These are phyloP conservation scores for Penicillium soppii DNA, from an alignment of 495 filamentous ascomycete genomes.

Conservation along the genomic window DNA sequence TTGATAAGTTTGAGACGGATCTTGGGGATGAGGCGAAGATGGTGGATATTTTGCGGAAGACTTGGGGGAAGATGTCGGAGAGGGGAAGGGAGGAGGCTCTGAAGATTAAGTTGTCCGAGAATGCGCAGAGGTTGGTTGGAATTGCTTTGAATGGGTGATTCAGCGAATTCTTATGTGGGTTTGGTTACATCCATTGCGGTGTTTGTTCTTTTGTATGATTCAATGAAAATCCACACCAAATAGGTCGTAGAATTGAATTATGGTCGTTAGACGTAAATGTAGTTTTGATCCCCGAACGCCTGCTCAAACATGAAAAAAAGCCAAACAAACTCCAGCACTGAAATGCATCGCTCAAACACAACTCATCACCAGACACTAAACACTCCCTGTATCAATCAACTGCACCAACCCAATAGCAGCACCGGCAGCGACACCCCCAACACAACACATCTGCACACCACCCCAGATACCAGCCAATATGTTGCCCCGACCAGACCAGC, in stretches of 20 bases:
- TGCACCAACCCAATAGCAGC: slow-evolving; percentile 63
- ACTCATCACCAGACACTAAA: background rate
- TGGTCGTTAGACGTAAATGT: background rate
- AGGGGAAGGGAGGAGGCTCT: slow-evolving; percentile 66
- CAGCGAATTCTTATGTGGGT: no score
- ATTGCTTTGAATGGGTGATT: slow-evolving; percentile 9
- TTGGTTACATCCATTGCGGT: no score
- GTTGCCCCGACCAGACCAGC: slow-evolving; percentile 38
- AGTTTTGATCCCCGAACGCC: background rate
- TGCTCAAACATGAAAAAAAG: no score
- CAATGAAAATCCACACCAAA: background rate
- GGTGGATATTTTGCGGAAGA: slow-evolving; percentile 71
- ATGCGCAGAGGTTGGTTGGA: slow-evolving; percentile 55
- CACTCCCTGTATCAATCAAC: slow-evolving; percentile 36
- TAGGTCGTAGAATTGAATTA: no score
- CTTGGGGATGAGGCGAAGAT: slow-evolving; percentile 71
- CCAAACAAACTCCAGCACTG: no score
- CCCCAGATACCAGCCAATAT: slow-evolving; percentile 42
- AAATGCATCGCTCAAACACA: no score
- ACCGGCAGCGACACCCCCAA: slow-evolving; percentile 65
- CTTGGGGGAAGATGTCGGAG: slow-evolving; percentile 79
- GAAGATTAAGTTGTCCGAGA: slow-evolving; percentile 60
- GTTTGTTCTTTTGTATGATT: background rate
- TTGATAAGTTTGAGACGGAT: slow-evolving; percentile 69
- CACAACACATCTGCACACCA: slow-evolving; percentile 62